phyloP scores from a whole-genome alignment of 164 flowering plant genomes.

The Piper betle region DNA sequence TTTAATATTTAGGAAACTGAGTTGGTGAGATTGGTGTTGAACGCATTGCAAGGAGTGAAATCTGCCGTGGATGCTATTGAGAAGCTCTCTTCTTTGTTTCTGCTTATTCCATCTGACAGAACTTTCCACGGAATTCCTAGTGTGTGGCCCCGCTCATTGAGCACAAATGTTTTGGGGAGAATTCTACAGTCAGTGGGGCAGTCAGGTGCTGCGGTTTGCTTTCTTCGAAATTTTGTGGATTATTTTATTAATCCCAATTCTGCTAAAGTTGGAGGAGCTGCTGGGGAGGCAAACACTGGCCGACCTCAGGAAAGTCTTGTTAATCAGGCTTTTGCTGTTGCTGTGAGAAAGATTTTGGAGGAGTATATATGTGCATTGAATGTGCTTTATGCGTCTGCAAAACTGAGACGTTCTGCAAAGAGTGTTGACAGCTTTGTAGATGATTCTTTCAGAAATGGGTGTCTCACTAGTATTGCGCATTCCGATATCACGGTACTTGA shows the following conservation, averaged over 20 bases:
- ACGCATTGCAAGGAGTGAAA: slow-evolving; percentile 77
- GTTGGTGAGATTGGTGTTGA: slow-evolving; percentile 67
- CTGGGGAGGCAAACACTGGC: slow-evolving; percentile 5
- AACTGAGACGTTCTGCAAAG: slow-evolving; percentile 38
- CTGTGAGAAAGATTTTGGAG: slow-evolving; percentile 59
- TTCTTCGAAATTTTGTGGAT: slow-evolving; percentile 50
- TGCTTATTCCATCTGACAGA: slow-evolving; percentile 62
- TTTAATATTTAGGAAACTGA: slow-evolving; percentile 42
- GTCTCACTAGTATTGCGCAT: slow-evolving; percentile 44
- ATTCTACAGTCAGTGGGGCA: slow-evolving; percentile 50
- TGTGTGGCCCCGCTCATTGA: slow-evolving; percentile 59
- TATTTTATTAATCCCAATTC: slow-evolving; percentile 21
- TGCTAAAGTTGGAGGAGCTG: slow-evolving; percentile 7
- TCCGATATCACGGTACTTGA: slow-evolving; percentile 63
- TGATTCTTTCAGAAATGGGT: slow-evolving; percentile 25
- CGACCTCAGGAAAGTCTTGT: slow-evolving; percentile 42
- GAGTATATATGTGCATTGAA: slow-evolving; percentile 58
- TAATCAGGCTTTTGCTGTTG: slow-evolving; percentile 78
- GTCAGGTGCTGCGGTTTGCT: slow-evolving; percentile 42
- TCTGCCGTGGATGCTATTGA: slow-evolving; percentile 50
- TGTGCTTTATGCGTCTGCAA: slow-evolving; percentile 49
- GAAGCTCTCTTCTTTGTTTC: slow-evolving; percentile 43
- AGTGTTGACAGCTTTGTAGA: slow-evolving; percentile 9
- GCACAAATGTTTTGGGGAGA: slow-evolving; percentile 57
- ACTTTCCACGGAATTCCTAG: slow-evolving; percentile 46